These are phyloP conservation scores for Biscutella laevigata DNA, from an alignment of 441 rosid genomes.

Conservation along the genomic window DNA sequence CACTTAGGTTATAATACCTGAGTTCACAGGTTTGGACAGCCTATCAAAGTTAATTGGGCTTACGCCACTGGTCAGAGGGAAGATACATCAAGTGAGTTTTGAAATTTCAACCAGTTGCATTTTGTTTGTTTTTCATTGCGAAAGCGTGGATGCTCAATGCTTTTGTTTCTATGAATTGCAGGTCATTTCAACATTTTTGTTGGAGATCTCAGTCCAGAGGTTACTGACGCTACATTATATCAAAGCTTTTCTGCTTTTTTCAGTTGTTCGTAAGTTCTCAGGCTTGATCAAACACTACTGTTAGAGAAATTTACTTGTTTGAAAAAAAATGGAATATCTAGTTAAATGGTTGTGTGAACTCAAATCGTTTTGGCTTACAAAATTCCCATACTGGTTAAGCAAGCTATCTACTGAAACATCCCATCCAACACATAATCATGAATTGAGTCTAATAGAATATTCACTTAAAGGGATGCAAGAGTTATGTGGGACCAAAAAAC, in stretches of 20 bases:
- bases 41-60: constrained; percentile 88
- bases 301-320: too few species aligned
- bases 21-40: constrained; percentile 65
- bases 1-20: not conserved
- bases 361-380: not conserved
- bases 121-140: not conserved
- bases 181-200: constrained; percentile 81
- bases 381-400: not conserved
- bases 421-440: too few species aligned
- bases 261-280: constrained; percentile 61
- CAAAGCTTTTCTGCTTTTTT: constrained; percentile 54
- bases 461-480: constrained; percentile 83
- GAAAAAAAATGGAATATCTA: too few species aligned
- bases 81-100: constrained; percentile 61
- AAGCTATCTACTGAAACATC: not conserved
- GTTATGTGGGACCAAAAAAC: constrained; percentile 97
- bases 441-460: too few species aligned
- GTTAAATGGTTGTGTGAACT: too few species aligned
- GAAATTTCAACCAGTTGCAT: not conserved
- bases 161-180: constrained; percentile 17
- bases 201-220: constrained; percentile 89
- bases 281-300: too few species aligned
- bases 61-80: constrained; percentile 85
- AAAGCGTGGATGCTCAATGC: not conserved
- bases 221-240: constrained; percentile 74